These are phyloP conservation scores for Aspergillus indologenus DNA, from an alignment of 495 filamentous ascomycete genomes.

Conservation along the genomic window DNA sequence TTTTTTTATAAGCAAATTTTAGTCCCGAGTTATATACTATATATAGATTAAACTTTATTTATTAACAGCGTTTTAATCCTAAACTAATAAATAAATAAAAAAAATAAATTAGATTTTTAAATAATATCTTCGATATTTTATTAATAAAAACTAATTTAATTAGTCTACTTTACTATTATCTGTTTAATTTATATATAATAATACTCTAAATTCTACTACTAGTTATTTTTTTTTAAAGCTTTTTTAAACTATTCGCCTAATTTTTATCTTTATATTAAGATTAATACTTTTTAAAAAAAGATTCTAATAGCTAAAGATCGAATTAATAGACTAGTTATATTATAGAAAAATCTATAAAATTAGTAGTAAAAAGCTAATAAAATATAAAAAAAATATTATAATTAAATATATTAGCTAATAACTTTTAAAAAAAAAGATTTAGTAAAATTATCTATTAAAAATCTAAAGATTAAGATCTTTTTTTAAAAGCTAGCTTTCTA, in stretches of 20 bases:
- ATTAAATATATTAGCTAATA: background rate
- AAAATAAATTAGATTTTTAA: background rate
- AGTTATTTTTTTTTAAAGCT: background rate
- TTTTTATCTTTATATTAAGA: background rate
- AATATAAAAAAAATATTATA: background rate
- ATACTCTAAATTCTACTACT: background rate
- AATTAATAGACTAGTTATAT: too few relatives aligned
- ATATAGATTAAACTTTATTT: conserved; percentile 1
- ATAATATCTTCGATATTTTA: background rate
- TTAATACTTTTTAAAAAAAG: background rate
- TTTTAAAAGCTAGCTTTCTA: too few relatives aligned
- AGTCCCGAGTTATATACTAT: conserved; percentile 1
- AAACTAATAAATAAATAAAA: background rate
- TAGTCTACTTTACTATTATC: background rate
- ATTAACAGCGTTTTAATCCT: background rate
- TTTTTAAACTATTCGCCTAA: background rate
- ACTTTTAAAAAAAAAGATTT: background rate
- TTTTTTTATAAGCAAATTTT: background rate
- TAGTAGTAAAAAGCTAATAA: too few relatives aligned
- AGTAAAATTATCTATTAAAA: background rate
- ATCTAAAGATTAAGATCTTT: background rate
- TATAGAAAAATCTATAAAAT: too few relatives aligned
- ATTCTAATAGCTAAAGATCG: too few relatives aligned
- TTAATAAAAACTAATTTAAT: background rate
- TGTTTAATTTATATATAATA: background rate